Evolutionary conservation across 768 basidiomycete species (phyloP).

Genomic region (Collybia sordida): DNA sequence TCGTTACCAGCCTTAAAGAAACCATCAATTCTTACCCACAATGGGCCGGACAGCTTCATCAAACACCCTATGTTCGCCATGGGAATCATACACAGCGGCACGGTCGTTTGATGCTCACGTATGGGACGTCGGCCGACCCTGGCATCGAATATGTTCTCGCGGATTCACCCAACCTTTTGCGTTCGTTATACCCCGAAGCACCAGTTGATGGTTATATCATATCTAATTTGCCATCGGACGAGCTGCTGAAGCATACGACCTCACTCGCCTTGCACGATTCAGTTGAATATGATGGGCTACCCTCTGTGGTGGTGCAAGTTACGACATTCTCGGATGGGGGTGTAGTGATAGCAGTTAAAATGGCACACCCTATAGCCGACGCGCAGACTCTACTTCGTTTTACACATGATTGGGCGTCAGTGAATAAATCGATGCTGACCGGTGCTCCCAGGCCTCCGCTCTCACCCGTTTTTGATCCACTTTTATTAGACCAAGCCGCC

Average conservation of each 20-base stretch:
- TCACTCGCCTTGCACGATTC: constrained; percentile 23
- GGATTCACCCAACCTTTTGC: constrained; percentile 8
- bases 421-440: constrained; percentile 19
- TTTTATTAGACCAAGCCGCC: constrained; percentile 24
- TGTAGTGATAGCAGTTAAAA: constrained; percentile 27
- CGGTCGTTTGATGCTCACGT: constrained; percentile 23
- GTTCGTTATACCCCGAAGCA: constrained; percentile 11
- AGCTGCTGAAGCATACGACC: constrained; percentile 17
- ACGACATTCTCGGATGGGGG: constrained; percentile 29
- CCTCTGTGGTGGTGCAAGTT: constrained; percentile 31
- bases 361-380: constrained; percentile 34
- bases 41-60: constrained; percentile 29
- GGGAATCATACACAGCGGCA: constrained; percentile 23
- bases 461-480: constrained; percentile 28
- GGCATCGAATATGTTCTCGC: constrained; percentile 29
- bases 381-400: constrained; percentile 33
- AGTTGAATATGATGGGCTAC: constrained; percentile 19
- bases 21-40: constrained; percentile 29
- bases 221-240: constrained; percentile 5
- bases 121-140: constrained; percentile 23
- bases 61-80: constrained; percentile 12
- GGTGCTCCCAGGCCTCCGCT: constrained; percentile 10
- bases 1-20: constrained; percentile 12
- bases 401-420: constrained; percentile 31
- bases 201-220: constrained; percentile 14